A percentile compares a stretch with the other conserved stretches of the same genome.
phyloP scores from a whole-genome alignment of 768 basidiomycete genomes.

The Saitozyma sp. region DNA sequence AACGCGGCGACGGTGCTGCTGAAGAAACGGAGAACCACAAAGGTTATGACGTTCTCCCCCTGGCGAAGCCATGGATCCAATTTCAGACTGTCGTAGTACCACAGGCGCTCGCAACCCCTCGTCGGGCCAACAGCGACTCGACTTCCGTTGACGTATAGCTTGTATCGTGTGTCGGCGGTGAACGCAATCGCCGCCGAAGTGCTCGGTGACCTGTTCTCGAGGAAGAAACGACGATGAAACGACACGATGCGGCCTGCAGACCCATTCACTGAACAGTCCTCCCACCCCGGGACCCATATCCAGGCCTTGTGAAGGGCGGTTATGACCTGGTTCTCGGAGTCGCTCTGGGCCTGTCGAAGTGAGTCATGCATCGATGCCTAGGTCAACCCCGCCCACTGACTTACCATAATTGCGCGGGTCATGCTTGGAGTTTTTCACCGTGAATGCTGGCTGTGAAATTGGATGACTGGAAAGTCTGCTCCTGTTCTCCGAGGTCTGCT shows the following conservation, averaged over 20 bases:
- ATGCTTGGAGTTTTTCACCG: no score
- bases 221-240: not conserved
- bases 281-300: slow-evolving; percentile 11
- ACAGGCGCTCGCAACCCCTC: slow-evolving; percentile 13
- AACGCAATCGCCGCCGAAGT: not conserved
- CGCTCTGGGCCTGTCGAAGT: no score
- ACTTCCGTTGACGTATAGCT: slow-evolving; percentile 26
- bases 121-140: slow-evolving; percentile 28
- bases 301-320: slow-evolving; percentile 6
- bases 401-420: no score
- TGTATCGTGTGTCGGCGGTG: slow-evolving; percentile 35
- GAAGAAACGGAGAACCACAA: slow-evolving; percentile 28
- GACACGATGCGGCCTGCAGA: slow-evolving; percentile 8
- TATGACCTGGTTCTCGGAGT: no score
- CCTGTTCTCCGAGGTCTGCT: no score
- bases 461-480: no score
- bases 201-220: no score
- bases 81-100: slow-evolving; percentile 31
- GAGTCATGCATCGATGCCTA: no score
- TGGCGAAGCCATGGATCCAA: slow-evolving; percentile 12
- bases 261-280: not conserved
- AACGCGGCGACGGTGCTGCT: slow-evolving; percentile 16
- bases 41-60: slow-evolving; percentile 21
- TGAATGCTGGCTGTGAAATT: no score
- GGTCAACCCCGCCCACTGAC: no score